phyloP scores from a whole-genome alignment of 179 eudicot species.

The Pouteria campechiana region DNA sequence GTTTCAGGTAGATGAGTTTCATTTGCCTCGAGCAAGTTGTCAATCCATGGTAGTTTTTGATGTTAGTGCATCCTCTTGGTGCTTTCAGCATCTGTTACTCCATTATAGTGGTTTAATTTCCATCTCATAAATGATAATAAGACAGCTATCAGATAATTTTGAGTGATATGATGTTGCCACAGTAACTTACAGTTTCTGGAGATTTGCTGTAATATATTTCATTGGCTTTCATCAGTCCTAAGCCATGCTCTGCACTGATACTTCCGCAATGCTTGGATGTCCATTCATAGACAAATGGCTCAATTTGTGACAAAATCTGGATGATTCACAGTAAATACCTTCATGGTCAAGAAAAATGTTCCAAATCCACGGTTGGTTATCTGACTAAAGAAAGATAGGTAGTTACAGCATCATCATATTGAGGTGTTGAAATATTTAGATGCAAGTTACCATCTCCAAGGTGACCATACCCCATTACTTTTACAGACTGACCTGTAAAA shows the following conservation, averaged over 20 bases:
- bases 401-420: conserved; percentile 72
- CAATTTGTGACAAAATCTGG: conserved; percentile 75
- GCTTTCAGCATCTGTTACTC: too few species aligned
- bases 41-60: too few species aligned
- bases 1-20: too few species aligned
- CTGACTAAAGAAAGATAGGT: conserved; percentile 10
- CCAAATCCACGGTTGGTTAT: not conserved
- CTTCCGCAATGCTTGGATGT: conserved; percentile 89
- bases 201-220: conserved; percentile 92
- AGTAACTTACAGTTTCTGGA: conserved; percentile 60
- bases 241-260: conserved; percentile 96
- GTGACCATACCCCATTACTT: conserved; percentile 90
- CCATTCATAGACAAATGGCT: conserved; percentile 98
- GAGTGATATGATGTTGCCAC: too few species aligned
- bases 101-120: too few species aligned
- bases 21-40: too few species aligned
- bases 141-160: too few species aligned
- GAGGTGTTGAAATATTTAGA: conserved; percentile 69
- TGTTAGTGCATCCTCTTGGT: too few species aligned
- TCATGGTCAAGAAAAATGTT: not conserved
- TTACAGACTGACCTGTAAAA: conserved; percentile 49
- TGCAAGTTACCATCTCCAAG: conserved; percentile 97
- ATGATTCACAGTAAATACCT: conserved; percentile 1
- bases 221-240: conserved; percentile 93
- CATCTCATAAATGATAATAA: too few species aligned